Conservation (phyloP, 106 monocot species). For the Apostasia ramifera region DNA sequence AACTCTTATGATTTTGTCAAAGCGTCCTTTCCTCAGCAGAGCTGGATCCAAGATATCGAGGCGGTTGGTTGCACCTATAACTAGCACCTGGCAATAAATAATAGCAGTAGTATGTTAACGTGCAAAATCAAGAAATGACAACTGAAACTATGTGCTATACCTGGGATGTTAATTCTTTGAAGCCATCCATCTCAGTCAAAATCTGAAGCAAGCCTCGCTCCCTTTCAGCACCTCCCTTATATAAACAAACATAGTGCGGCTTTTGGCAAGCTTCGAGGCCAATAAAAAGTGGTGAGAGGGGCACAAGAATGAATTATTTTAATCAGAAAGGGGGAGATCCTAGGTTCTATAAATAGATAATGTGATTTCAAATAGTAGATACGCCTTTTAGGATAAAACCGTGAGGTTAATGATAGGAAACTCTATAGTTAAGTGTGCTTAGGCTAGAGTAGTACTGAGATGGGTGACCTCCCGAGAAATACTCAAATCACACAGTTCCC, state of each 20-base stretch:
- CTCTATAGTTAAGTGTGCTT: no score
- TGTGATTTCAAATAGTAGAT: no score
- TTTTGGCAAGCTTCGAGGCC: no score
- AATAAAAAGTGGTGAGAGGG: no score
- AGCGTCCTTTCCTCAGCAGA: constrained; percentile 72
- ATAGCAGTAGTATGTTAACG: background rate
- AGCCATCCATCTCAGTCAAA: constrained; percentile 89
- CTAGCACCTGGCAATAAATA: constrained; percentile 44
- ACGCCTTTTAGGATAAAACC: no score
- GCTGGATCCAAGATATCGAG: constrained; percentile 86
- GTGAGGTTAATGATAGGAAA: no score
- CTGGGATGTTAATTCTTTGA: constrained; percentile 68
- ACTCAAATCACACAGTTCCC: no score
- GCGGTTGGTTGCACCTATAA: constrained; percentile 85
- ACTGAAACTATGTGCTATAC: constrained; percentile 9
- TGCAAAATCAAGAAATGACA: background rate
- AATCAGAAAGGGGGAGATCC: no score
- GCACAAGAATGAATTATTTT: no score
- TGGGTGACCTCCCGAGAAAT: no score
- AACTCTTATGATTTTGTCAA: constrained; percentile 89
- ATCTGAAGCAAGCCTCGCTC: constrained; percentile 94
- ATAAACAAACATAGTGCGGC: constrained; percentile 3
- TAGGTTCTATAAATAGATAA: no score
- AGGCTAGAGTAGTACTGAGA: no score
- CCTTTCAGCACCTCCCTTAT: constrained; percentile 82